Evolutionary conservation across 495 filamentous ascomycete genomes (phyloP), one percentile per base, ranked within the genome.

Genomic region (Umbilicaria muhlenbergii): DNA sequence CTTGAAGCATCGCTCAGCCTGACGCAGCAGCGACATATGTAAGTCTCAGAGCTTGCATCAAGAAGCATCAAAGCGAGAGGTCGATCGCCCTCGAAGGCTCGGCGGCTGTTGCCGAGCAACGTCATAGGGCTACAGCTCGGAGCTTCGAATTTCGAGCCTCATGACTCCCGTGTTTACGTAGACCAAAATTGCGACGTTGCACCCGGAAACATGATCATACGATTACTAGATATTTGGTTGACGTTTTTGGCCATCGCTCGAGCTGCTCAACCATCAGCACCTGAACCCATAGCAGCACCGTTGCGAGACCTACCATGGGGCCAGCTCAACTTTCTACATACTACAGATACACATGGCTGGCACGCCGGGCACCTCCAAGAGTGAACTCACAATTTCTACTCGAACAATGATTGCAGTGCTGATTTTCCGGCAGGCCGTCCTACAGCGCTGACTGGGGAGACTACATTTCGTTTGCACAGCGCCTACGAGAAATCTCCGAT

Each of bases 361-460:
- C 77, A 89, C 51, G 87, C 75, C 8, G 91, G 91, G 18, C 91
- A 98, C 71, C 65, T 96, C 6, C 80, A 84, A 63, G 91, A 98
- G 77, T 82, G 66, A 48, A 65, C 46, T 38, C 32, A 39, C 5
- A 35, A 18, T 44, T 37, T 28, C 34, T 40, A 11, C 19, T 15
- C 12, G 13, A 15, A 15, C 2, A 10, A 35, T 8, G 32, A 3
- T 19, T 24, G 3, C 34, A 15, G 18, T 12, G 38, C 60, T 66
- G 37, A 66, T 43, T 34, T 7, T 41, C 38, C 32, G 43, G 32
- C 52, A 85, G 80, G 63, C 67, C 86, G 1, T 86, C 86, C 19
- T 98, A 84, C 58, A 88, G 86, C 13, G 92, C 86, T 33, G 91
- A 96, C 58, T 95, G 91, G 83, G 91, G 91, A 32, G 91, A 98